These are phyloP conservation scores for Colletotrichum musicola DNA, from an alignment of 2,329 filamentous ascomycete species.

Conservation along the genomic window DNA sequence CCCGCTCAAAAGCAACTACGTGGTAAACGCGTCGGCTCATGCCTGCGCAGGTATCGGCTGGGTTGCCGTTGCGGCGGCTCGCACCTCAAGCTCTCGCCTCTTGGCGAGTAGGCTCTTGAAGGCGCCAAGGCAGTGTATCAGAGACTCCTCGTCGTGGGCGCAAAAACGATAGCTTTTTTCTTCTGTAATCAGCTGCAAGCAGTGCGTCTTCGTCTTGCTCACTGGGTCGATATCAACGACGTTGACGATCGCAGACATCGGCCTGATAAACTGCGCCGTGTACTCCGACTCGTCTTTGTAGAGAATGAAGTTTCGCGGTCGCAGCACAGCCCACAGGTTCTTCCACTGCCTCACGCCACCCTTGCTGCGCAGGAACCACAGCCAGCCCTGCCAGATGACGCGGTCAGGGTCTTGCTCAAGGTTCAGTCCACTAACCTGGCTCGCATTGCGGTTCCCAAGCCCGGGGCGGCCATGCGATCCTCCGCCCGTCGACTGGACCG, in stretches of 20 bases:
- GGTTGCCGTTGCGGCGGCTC: slow-evolving; percentile 52
- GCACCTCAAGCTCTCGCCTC: slow-evolving; percentile 72
- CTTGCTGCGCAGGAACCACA: slow-evolving; percentile 86
- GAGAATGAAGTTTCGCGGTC: slow-evolving; percentile 84
- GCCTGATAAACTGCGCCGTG: slow-evolving; percentile 83
- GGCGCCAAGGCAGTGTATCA: slow-evolving; percentile 88
- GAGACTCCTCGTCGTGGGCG: slow-evolving; percentile 81
- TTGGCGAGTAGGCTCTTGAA: slow-evolving; percentile 88
- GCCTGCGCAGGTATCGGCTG: slow-evolving; percentile 17
- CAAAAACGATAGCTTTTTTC: slow-evolving; percentile 87
- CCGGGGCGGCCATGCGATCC: slow-evolving; percentile 45
- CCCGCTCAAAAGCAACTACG: slow-evolving; percentile 25
- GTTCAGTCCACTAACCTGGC: slow-evolving; percentile 71
- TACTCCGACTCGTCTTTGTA: slow-evolving; percentile 97
- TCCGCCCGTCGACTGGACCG: slow-evolving; percentile 52
- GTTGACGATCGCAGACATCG: slow-evolving; percentile 83
- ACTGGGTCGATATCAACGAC: slow-evolving; percentile 93
- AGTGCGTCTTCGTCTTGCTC: slow-evolving; percentile 85
- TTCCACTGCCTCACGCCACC: slow-evolving; percentile 93
- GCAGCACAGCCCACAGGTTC: slow-evolving; percentile 91
- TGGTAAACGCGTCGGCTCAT: slow-evolving; percentile 11
- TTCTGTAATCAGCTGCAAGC: slow-evolving; percentile 93
- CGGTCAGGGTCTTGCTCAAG: slow-evolving; percentile 80
- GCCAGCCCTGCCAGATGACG: slow-evolving; percentile 93
- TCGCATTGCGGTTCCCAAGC: slow-evolving; percentile 65